Base-by-base conservation (phyloP, 2,329 filamentous ascomycete species). In the Metarhizium humberi region DNA sequence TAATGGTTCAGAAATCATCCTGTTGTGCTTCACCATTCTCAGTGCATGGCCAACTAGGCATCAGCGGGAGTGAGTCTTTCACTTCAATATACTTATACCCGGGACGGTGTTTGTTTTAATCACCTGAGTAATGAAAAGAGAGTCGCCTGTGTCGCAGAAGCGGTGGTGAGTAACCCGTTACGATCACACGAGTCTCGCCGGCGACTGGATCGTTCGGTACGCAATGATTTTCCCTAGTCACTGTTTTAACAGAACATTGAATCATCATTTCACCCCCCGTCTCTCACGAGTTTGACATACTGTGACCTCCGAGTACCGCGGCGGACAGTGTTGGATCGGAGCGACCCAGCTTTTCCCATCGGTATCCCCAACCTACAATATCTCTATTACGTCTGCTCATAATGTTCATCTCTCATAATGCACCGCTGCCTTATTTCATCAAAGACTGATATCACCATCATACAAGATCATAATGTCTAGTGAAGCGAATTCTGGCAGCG, bases 391-490 rank as follows among this genome's bases (percentile, higher is more conserved):
- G 45, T 14, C 45, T 30, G 8, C 25, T n/a, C 5, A 49, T 42
- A 18, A 20, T 47, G 20, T 25, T 25, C 40, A 52, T 36, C 51
- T 14, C 25, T 34, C 32, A 10, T 32, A 6, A 6, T 30, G n/a
- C 10, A 8, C 3, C 18, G 42, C 30, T 46, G 34, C 30, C 4
- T 34, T 10, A 11, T 5, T 40, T n/a, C n/a, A 2, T 32, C 30
- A 18, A 34, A 14, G n/a, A 34, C 54, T 55, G n/a, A 52, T 34
- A 20, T 5, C 10, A 3, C 25, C 36, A 16, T 45, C 13, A 16
- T n/a, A 16, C n/a, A 51, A 42, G 49, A 40, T 49, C 42, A 56
- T n/a, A 6, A 61, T 59, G 59, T 56, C 59, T 36, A 14, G 34
- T 36, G 56, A 57, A 20, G 2, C 46, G 14, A 32, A 40, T 4